These are phyloP conservation scores for Agroathelia rolfsii DNA, from an alignment of 1,284 basidiomycete genomes.

Conservation along the genomic window DNA sequence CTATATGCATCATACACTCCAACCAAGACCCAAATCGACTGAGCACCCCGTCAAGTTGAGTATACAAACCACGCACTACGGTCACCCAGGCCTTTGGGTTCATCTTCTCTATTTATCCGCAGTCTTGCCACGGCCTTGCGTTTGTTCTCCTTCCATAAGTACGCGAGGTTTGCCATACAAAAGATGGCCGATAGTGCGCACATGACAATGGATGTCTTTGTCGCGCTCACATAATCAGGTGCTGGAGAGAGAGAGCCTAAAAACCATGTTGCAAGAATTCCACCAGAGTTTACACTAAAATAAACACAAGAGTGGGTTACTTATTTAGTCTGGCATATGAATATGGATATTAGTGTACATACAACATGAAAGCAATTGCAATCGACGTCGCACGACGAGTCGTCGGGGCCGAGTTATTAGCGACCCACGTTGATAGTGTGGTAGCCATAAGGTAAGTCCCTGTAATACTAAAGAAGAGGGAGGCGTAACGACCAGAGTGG, in stretches of 20 bases:
- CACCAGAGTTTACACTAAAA: constrained; percentile 49
- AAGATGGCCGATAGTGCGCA: constrained; percentile 24
- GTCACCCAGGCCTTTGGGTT: constrained; percentile 16
- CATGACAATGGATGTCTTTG: constrained; percentile 26
- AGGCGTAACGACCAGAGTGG: constrained; percentile 34
- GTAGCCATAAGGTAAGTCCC: constrained; percentile 36
- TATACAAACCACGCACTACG: constrained; percentile 22
- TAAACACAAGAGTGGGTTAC: too few relatives aligned
- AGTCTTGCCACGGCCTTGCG: constrained; percentile 17
- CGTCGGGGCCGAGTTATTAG: constrained; percentile 51
- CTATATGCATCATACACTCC: too few relatives aligned
- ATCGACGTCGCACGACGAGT: constrained; percentile 44
- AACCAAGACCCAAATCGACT: too few relatives aligned
- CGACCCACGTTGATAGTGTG: constrained; percentile 37
- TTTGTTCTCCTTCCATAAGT: constrained; percentile 26
- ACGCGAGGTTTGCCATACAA: constrained; percentile 22
- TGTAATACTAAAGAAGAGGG: constrained; percentile 39
- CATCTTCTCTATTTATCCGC: constrained; percentile 11
- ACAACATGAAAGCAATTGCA: constrained; percentile 41
- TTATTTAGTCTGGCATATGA: too few relatives aligned
- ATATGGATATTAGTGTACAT: too few relatives aligned
- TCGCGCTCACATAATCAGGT: constrained; percentile 32
- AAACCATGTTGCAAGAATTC: constrained; percentile 48
- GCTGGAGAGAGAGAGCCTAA: constrained; percentile 32
- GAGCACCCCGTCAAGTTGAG: too few relatives aligned